Percentiles rank a stretch among this genome's conserved stretches.
phyloP scores from a whole-genome alignment of 2,329 filamentous ascomycete genomes.

The Aspergillus fumigatus region DNA sequence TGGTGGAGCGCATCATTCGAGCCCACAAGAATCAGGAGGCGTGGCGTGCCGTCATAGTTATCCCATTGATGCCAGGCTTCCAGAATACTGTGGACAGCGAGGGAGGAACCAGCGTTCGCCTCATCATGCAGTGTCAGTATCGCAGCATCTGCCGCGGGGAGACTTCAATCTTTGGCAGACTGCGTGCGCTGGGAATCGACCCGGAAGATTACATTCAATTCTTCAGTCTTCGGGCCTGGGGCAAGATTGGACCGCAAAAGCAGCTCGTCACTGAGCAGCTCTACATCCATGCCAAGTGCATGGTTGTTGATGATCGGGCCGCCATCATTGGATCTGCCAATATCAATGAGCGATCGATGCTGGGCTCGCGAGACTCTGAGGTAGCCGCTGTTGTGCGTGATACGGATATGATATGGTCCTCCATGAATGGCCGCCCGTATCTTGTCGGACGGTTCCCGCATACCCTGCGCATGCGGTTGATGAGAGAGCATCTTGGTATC shows the following conservation, averaged over 20 bases:
- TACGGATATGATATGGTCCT: conserved; percentile 85
- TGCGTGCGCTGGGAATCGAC: conserved; percentile 75
- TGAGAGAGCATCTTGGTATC: conserved; percentile 94
- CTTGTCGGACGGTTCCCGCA: conserved; percentile 89
- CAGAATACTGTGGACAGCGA: conserved; percentile 93
- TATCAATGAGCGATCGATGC: conserved; percentile 96
- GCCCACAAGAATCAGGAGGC: conserved; percentile 79
- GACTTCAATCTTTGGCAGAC: conserved; percentile 81
- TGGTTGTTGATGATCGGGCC: conserved; percentile 89
- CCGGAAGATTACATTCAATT: conserved; percentile 95
- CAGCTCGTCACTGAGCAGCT: conserved; percentile 89
- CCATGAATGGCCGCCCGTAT: conserved; percentile 86
- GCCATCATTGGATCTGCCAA: conserved; percentile 96
- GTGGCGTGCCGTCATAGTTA: conserved; percentile 85
- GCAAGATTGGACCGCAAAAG: conserved; percentile 77
- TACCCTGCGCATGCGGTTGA: conserved; percentile 83
- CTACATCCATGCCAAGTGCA: conserved; percentile 96
- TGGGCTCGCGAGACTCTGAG: conserved; percentile 88
- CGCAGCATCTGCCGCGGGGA: conserved; percentile 92
- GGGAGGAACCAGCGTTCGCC: conserved; percentile 86
- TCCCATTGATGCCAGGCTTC: conserved; percentile 97
- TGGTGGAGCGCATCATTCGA: conserved; percentile 85
- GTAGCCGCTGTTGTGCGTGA: conserved; percentile 86
- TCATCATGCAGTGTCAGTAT: conserved; percentile 97
- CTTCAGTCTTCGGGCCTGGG: conserved; percentile 89